phyloP scores from a whole-genome alignment of 345 rosid species.

The Pistacia integerrima region DNA sequence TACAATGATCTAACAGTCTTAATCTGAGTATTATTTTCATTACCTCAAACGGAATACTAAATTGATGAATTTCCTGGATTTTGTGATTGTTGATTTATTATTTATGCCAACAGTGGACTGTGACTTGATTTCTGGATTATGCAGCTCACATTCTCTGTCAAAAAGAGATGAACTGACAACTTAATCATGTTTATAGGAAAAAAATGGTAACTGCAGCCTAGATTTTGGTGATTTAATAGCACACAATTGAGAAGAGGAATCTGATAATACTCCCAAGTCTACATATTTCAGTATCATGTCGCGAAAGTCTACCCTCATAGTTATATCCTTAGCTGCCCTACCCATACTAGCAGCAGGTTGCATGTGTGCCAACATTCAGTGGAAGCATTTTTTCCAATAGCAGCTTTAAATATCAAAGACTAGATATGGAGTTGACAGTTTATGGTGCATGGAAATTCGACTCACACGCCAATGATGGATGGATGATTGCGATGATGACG shows the following conservation, averaged over 20 bases:
- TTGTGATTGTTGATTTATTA: neutral
- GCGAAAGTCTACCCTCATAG: slow-evolving; percentile 30
- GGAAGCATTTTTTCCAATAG: slow-evolving; percentile 28
- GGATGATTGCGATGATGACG: slow-evolving; percentile 85
- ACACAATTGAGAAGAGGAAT: slow-evolving; percentile 35
- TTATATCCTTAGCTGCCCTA: slow-evolving; percentile 39
- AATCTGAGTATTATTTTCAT: neutral
- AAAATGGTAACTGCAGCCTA: slow-evolving; percentile 60
- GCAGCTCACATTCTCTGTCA: slow-evolving; percentile 65
- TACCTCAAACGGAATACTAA: neutral
- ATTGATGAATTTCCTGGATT: neutral
- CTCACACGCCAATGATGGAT: slow-evolving; percentile 45
- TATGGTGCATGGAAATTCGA: slow-evolving; percentile 33
- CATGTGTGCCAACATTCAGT: slow-evolving; percentile 40
- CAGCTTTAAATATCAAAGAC: slow-evolving; percentile 55
- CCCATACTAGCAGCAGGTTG: slow-evolving; percentile 48
- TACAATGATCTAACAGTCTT: neutral
- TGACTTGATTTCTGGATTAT: slow-evolving; percentile 15
- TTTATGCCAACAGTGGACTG: neutral
- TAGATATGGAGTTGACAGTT: slow-evolving; percentile 64
- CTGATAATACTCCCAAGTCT: slow-evolving; percentile 28
- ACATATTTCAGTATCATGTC: slow-evolving; percentile 34
- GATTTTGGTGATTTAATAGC: slow-evolving; percentile 54
- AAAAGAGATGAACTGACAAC: slow-evolving; percentile 33
- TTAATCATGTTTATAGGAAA: slow-evolving; percentile 44